These are phyloP conservation scores for Hypoxylon sp. DNA, from an alignment of 2,329 filamentous ascomycete species.

Conservation along the genomic window DNA sequence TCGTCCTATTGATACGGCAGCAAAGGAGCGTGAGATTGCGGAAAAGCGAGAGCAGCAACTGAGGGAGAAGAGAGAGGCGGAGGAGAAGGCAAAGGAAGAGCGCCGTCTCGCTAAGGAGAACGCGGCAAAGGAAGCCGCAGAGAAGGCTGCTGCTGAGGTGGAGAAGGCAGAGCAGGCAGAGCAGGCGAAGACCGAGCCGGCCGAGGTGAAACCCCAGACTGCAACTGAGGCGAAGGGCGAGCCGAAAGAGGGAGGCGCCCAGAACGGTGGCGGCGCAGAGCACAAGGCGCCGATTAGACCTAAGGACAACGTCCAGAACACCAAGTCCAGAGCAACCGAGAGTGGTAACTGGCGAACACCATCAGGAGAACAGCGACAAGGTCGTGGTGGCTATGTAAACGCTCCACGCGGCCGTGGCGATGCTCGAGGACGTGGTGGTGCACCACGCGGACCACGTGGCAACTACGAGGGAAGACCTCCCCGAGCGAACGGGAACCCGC, in stretches of 20 bases:
- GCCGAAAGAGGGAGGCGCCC: constrained; percentile 46
- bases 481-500: constrained; percentile 62
- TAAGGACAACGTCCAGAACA: constrained; percentile 59
- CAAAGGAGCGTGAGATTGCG: constrained; percentile 89
- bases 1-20: constrained; percentile 91
- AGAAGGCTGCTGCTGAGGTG: constrained; percentile 32
- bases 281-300: constrained; percentile 62
- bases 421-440: constrained; percentile 60
- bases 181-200: constrained; percentile 51
- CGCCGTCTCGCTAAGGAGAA: constrained; percentile 72
- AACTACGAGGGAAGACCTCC: constrained; percentile 62
- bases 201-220: constrained; percentile 55
- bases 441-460: constrained; percentile 59
- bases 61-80: constrained; percentile 86
- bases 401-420: constrained; percentile 51
- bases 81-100: constrained; percentile 87
- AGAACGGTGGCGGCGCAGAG: constrained; percentile 58
- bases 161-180: constrained; percentile 38
- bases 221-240: constrained; percentile 50
- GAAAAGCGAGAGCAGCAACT: constrained; percentile 83
- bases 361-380: constrained; percentile 60
- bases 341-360: constrained; percentile 72
- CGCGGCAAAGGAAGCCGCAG: constrained; percentile 67
- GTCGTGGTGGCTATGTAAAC: constrained; percentile 53
- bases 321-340: constrained; percentile 69